Conservation (phyloP, 164 flowering plant species). For the Vitis riparia region DNA sequence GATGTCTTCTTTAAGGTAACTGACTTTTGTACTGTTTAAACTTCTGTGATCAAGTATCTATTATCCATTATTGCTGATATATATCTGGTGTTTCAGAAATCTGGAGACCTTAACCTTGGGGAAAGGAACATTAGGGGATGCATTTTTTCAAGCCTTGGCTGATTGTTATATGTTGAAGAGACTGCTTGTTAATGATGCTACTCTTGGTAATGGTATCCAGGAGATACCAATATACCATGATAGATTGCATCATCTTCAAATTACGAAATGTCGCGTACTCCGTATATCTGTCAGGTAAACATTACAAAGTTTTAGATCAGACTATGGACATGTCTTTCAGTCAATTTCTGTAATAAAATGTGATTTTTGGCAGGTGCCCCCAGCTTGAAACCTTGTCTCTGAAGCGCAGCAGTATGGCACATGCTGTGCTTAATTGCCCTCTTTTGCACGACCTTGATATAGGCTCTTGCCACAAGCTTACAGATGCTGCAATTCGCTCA, state of each 20-base stretch:
- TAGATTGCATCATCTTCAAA: conserved; percentile 61
- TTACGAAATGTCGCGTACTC: conserved; percentile 78
- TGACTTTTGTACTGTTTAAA: not conserved
- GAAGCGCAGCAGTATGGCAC: conserved; percentile 92
- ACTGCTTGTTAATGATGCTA: conserved; percentile 62
- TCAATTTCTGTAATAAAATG: conserved; percentile 2
- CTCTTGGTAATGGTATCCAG: conserved; percentile 80
- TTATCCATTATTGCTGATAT: conserved; percentile 10
- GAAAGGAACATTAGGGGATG: conserved; percentile 65
- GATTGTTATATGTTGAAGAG: conserved; percentile 67
- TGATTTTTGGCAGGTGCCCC: conserved; percentile 70
- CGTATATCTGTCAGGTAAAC: conserved; percentile 78
- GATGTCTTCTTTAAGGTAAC: conserved; percentile 61
- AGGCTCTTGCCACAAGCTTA: conserved; percentile 91
- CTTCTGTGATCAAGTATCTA: not conserved
- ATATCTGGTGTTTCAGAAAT: conserved; percentile 47
- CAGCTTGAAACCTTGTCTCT: conserved; percentile 79
- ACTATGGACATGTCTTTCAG: not conserved
- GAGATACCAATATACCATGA: conserved; percentile 81
- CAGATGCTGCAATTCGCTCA: conserved; percentile 90
- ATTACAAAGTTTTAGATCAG: not conserved
- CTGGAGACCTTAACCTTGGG: conserved; percentile 74
- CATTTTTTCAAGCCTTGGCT: conserved; percentile 67
- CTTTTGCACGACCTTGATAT: conserved; percentile 74
- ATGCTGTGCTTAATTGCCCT: conserved; percentile 77